These are phyloP conservation scores for Hibiscus trionum DNA, from an alignment of 345 rosid genomes.

Conservation along the genomic window DNA sequence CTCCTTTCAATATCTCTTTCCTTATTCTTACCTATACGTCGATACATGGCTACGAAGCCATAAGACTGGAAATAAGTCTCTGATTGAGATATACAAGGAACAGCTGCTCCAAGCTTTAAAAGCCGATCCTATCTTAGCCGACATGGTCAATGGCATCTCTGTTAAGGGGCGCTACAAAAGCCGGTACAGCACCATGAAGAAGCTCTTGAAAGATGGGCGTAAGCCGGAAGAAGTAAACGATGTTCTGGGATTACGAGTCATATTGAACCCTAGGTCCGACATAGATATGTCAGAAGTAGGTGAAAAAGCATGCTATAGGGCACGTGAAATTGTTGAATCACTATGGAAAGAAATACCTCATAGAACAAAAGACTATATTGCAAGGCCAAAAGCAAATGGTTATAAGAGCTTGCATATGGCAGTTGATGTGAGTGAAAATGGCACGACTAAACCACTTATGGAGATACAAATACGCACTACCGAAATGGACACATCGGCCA, in stretches of 20 bases:
- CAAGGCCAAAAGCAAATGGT: slow-evolving; percentile 73
- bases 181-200: slow-evolving; percentile 90
- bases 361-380: slow-evolving; percentile 80
- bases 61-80: slow-evolving; percentile 50
- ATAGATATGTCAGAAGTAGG: slow-evolving; percentile 32
- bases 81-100: slow-evolving; percentile 56
- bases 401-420: slow-evolving; percentile 93
- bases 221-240: slow-evolving; percentile 84
- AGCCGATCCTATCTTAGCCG: slow-evolving; percentile 41
- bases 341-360: slow-evolving; percentile 80
- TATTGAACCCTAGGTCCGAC: slow-evolving; percentile 47
- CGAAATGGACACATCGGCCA: slow-evolving; percentile 80
- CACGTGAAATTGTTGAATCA: slow-evolving; percentile 48
- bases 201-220: slow-evolving; percentile 77
- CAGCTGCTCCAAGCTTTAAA: slow-evolving; percentile 53
- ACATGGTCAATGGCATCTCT: slow-evolving; percentile 49
- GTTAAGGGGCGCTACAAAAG: slow-evolving; percentile 81
- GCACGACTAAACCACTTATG: slow-evolving; percentile 61
- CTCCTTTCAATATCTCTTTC: slow-evolving; percentile 71
- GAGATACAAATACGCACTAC: slow-evolving; percentile 82
- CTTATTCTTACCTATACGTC: slow-evolving; percentile 63
- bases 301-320: slow-evolving; percentile 60
- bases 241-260: slow-evolving; percentile 71
- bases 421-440: slow-evolving; percentile 66
- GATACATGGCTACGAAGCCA: slow-evolving; percentile 79